phyloP scores from a whole-genome alignment of 23 red algal genomes.

The Gracilaria gracilis region DNA sequence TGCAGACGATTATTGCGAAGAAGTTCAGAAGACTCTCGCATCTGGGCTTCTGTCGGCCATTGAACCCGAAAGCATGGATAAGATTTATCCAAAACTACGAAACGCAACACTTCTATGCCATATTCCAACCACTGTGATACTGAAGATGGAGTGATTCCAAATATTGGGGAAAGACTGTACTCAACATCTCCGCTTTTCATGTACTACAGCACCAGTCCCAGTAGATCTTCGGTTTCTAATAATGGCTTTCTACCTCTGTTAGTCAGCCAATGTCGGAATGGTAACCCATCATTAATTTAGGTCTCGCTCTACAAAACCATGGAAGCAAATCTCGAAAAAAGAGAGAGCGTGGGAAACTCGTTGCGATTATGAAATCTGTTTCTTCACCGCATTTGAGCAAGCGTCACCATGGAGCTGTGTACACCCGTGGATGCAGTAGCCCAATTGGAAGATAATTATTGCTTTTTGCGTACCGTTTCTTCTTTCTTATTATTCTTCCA shows the following conservation, averaged over 20 bases:
- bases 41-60: constrained; percentile 20
- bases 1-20: not conserved
- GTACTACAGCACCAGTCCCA: not conserved
- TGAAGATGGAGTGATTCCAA: constrained; percentile 30
- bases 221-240: not conserved
- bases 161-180: constrained; percentile 5
- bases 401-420: not conserved
- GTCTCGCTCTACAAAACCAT: not conserved
- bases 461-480: too few species aligned
- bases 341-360: not conserved
- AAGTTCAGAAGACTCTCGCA: not conserved
- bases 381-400: not conserved
- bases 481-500: too few species aligned
- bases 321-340: not conserved
- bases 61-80: not conserved
- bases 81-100: not conserved
- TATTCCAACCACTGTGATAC: constrained; percentile 30
- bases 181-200: not conserved
- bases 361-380: not conserved
- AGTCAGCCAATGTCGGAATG: not conserved
- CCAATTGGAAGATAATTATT: not conserved
- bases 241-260: not conserved
- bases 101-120: not conserved
- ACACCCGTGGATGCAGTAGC: not conserved
- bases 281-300: not conserved